phyloP scores from a whole-genome alignment of 257 asterid species.

The Phtheirospermum japonicum region DNA sequence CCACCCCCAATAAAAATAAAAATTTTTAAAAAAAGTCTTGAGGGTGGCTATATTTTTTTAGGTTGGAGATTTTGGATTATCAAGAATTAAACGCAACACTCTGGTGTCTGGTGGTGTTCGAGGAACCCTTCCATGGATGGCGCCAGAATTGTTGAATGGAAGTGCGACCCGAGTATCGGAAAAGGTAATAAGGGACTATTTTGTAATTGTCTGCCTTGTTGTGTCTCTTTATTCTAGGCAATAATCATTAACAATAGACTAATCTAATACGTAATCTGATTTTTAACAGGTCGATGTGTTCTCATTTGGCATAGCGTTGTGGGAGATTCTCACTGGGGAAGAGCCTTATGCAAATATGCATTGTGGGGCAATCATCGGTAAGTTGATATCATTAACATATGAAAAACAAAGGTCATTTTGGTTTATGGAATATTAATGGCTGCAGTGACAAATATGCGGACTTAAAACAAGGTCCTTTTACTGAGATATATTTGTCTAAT shows the following conservation, averaged over 20 bases:
- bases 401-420: constrained; percentile 8
- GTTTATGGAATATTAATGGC: not conserved
- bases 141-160: constrained; percentile 89
- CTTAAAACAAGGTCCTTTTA: no score
- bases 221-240: not conserved
- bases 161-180: constrained; percentile 84
- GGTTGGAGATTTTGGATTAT: constrained; percentile 95
- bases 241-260: constrained; percentile 1
- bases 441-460: no score
- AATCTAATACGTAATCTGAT: constrained; percentile 23
- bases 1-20: no score
- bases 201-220: constrained; percentile 9
- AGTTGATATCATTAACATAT: constrained; percentile 27
- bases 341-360: constrained; percentile 86
- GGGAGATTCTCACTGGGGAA: constrained; percentile 81
- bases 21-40: not conserved
- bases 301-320: constrained; percentile 68
- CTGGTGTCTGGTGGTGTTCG: constrained; percentile 96
- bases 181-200: constrained; percentile 55
- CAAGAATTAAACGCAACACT: constrained; percentile 83
- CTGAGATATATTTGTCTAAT: no score
- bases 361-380: constrained; percentile 79
- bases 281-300: constrained; percentile 69
- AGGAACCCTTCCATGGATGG: constrained; percentile 98
- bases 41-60: constrained; percentile 16